These are phyloP conservation scores for Amanita rubescens DNA, from an alignment of 768 basidiomycete species.

Conservation along the genomic window DNA sequence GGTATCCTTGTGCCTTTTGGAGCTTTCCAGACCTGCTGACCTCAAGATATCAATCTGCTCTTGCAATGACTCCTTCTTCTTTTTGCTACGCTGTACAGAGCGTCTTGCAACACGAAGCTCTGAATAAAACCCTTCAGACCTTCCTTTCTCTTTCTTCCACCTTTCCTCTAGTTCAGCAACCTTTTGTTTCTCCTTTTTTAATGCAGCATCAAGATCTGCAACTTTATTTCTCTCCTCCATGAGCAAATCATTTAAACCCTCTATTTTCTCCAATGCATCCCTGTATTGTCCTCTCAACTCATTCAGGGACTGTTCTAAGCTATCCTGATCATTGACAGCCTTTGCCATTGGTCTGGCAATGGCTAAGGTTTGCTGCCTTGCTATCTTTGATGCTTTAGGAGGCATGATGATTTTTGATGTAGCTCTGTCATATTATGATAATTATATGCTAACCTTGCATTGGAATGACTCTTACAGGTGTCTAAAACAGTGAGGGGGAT, in stretches of 20 bases:
- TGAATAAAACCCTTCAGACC: too few relatives aligned
- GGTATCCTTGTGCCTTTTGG: not conserved
- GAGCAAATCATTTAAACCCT: not conserved
- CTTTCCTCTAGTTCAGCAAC: not conserved
- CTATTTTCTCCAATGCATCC: not conserved
- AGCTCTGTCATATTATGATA: not conserved
- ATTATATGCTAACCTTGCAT: not conserved
- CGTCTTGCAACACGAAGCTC: too few relatives aligned
- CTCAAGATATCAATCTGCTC: not conserved
- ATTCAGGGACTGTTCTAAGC: not conserved
- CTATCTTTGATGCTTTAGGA: not conserved
- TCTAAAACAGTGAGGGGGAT: not conserved
- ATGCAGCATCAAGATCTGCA: not conserved
- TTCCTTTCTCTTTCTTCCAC: too few relatives aligned
- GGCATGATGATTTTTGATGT: not conserved
- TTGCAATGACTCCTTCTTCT: not conserved
- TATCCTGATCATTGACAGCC: not conserved
- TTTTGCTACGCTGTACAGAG: not conserved
- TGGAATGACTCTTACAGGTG: not conserved
- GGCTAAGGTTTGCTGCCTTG: not conserved
- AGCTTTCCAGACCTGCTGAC: not conserved
- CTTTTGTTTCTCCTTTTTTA: not conserved
- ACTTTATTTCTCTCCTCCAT: not conserved
- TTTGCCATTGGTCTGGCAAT: not conserved
- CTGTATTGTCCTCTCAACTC: not conserved